phyloP scores from a whole-genome alignment of 2,329 filamentous ascomycete genomes.

The Alternaria burnsii region DNA sequence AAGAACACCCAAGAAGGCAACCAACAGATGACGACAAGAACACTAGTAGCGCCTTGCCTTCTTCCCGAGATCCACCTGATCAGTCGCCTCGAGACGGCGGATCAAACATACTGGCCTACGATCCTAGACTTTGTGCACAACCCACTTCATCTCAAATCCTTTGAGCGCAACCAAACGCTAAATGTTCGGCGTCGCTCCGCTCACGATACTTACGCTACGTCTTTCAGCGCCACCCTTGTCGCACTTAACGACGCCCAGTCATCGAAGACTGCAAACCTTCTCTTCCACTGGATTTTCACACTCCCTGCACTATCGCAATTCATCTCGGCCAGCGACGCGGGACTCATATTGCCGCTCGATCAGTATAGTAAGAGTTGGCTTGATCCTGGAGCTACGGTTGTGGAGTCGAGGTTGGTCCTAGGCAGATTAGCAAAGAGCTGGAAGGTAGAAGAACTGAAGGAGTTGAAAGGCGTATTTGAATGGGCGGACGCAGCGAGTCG shows the following conservation, averaged over 20 bases:
- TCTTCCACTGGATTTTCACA: conserved; percentile 79
- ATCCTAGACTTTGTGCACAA: conserved; percentile 76
- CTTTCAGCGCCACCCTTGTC: conserved; percentile 78
- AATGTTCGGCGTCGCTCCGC: conserved; percentile 73
- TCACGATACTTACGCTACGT: conserved; percentile 64
- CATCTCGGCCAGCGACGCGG: conserved; percentile 66
- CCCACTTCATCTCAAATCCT: conserved; percentile 68
- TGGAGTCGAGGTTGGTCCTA: conserved; percentile 78
- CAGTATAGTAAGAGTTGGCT: conserved; percentile 57
- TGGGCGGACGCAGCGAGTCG: conserved; percentile 64
- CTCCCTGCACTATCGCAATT: conserved; percentile 62
- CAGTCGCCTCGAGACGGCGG: conserved; percentile 66
- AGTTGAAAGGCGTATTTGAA: conserved; percentile 69
- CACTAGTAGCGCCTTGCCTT: conserved; percentile 64
- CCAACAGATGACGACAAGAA: conserved; percentile 21
- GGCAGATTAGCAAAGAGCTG: conserved; percentile 58
- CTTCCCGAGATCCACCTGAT: conserved; percentile 72
- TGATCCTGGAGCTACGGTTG: conserved; percentile 65
- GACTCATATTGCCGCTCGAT: conserved; percentile 53
- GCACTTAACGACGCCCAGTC: conserved; percentile 71
- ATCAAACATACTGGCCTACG: conserved; percentile 81
- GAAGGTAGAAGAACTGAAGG: conserved; percentile 59
- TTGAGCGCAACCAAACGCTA: conserved; percentile 75
- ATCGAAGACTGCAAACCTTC: conserved; percentile 45
- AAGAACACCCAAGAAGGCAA: conserved; percentile 39